Conservation (phyloP, 768 basidiomycete species). For the Agaricus blazei region DNA sequence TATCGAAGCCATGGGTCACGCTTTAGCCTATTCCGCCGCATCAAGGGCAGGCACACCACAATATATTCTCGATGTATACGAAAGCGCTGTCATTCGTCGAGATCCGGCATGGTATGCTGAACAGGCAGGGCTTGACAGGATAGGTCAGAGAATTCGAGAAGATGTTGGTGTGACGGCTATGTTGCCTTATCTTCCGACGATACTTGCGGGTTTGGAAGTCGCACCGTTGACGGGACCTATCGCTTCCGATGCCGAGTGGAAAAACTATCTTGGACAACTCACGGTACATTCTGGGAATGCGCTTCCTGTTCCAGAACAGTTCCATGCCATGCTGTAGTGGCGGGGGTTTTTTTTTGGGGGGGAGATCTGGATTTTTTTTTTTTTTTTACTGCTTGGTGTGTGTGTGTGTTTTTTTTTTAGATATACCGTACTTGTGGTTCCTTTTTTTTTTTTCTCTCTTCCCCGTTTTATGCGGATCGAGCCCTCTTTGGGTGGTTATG, state of each 20-base stretch:
- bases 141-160: conserved; percentile 42
- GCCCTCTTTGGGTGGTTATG: too few relatives aligned
- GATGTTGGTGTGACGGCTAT: conserved; percentile 40
- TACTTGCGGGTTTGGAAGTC: conserved; percentile 39
- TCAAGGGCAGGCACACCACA: conserved; percentile 36
- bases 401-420: too few relatives aligned
- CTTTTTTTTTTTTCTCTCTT: too few relatives aligned
- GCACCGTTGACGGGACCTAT: conserved; percentile 50
- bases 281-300: conserved; percentile 40
- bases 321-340: conserved; percentile 37
- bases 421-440: too few relatives aligned
- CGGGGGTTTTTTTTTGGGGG: too few relatives aligned
- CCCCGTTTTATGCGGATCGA: too few relatives aligned
- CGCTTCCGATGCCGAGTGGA: conserved; percentile 46
- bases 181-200: conserved; percentile 35
- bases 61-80: conserved; percentile 52
- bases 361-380: too few relatives aligned
- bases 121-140: conserved; percentile 41
- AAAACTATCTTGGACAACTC: conserved; percentile 34
- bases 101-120: conserved; percentile 61
- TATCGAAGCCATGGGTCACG: conserved; percentile 60
- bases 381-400: too few relatives aligned
- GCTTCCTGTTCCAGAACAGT: conserved; percentile 26
- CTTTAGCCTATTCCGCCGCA: conserved; percentile 54
- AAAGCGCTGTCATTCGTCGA: conserved; percentile 43